Evolutionary conservation across 345 rosid genomes (phyloP).

Genomic region (Euphorbia pulcherrima): DNA sequence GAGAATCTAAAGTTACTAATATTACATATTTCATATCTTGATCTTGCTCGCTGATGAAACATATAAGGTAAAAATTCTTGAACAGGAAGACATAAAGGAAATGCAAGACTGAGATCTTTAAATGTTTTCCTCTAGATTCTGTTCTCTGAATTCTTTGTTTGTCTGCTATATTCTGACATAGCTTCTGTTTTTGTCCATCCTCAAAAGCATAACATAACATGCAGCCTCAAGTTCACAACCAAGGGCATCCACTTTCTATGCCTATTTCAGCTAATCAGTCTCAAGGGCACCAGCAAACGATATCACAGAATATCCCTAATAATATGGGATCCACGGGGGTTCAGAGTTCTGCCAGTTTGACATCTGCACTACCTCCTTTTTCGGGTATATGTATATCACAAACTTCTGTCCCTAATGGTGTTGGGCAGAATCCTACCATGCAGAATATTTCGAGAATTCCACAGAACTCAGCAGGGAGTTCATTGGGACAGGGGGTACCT

Average conservation of each 20-base stretch:
- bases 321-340: constrained; percentile 51
- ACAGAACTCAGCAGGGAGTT: constrained; percentile 54
- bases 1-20: too few species aligned
- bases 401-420: constrained; percentile 39
- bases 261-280: constrained; percentile 58
- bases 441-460: constrained; percentile 62
- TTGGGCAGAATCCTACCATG: constrained; percentile 64
- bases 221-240: constrained; percentile 55
- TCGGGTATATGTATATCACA: constrained; percentile 56
- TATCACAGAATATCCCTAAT: constrained; percentile 63
- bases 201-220: constrained; percentile 41
- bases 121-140: not conserved
- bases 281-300: constrained; percentile 57
- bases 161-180: constrained; percentile 20
- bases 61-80: too few species aligned
- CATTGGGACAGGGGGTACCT: constrained; percentile 56
- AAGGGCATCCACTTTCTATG: constrained; percentile 52
- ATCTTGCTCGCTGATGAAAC: too few species aligned
- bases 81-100: too few species aligned
- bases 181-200: constrained; percentile 17
- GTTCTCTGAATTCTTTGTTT: not conserved
- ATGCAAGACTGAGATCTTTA: too few species aligned
- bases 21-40: too few species aligned
- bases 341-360: constrained; percentile 60
- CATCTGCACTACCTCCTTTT: constrained; percentile 57